phyloP scores from a whole-genome alignment of 768 basidiomycete genomes.

The Lyophyllum decastes region DNA sequence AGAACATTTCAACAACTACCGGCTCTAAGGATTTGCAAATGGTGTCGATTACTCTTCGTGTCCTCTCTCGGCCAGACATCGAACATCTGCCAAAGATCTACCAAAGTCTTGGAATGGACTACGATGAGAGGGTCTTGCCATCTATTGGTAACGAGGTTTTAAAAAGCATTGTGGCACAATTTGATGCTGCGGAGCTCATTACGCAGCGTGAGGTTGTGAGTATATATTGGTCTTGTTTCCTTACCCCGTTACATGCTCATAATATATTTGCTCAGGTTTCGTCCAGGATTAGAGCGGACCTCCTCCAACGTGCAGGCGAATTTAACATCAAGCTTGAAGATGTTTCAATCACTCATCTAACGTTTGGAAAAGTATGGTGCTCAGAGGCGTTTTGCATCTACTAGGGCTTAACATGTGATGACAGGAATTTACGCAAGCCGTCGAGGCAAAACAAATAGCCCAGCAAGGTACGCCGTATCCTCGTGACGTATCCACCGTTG shows the following conservation, averaged over 20 bases:
- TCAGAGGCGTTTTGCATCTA: constrained; percentile 1
- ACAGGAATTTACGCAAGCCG: constrained; percentile 95
- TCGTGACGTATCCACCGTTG: neutral
- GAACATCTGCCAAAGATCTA: constrained; percentile 90
- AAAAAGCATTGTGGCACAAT: constrained; percentile 98
- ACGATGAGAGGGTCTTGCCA: constrained; percentile 96
- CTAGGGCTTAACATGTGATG: constrained; percentile 1
- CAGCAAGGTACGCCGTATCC: constrained; percentile 76
- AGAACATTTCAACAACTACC: constrained; percentile 99
- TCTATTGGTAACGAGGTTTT: constrained; percentile 98
- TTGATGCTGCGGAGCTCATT: constrained; percentile 95
- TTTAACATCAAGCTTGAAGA: constrained; percentile 96
- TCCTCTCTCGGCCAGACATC: constrained; percentile 91
- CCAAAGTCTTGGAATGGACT: constrained; percentile 92
- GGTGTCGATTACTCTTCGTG: constrained; percentile 95
- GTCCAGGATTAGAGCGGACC: constrained; percentile 87
- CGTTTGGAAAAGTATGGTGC: constrained; percentile 74
- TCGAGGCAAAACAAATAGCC: constrained; percentile 99
- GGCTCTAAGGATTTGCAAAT: constrained; percentile 99
- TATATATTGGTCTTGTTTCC: constrained; percentile 15
- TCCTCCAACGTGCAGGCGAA: constrained; percentile 91
- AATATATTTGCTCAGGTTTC: constrained; percentile 58
- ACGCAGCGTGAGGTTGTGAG: constrained; percentile 96
- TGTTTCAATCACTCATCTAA: constrained; percentile 92
- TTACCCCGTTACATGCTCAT: neutral